Evolutionary conservation across 2,329 filamentous ascomycete genomes (phyloP).

Genomic region (Cercospora sojina): DNA sequence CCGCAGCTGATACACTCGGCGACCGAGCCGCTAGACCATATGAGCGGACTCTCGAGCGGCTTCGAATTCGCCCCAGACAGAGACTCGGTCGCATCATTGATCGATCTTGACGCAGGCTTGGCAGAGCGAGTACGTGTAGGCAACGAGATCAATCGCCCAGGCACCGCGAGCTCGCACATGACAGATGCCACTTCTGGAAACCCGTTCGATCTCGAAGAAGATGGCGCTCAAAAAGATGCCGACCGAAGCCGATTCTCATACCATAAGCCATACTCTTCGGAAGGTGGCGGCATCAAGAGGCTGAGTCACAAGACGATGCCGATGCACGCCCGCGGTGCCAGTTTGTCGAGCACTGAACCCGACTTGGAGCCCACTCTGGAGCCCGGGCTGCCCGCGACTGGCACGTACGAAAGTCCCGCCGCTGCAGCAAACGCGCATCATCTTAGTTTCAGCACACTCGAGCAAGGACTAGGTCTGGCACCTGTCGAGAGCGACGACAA

Average conservation of each 20-base stretch:
- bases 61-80: slow-evolving; percentile 21
- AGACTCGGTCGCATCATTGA: slow-evolving; percentile 46
- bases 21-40: slow-evolving; percentile 43
- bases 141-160: slow-evolving; percentile 44
- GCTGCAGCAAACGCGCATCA: slow-evolving; percentile 5
- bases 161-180: slow-evolving; percentile 44
- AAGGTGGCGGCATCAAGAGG: slow-evolving; percentile 33
- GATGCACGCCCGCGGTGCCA: slow-evolving; percentile 38
- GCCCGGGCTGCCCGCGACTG: slow-evolving; percentile 2
- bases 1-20: slow-evolving; percentile 44
- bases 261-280: slow-evolving; percentile 40
- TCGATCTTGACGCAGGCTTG: slow-evolving; percentile 44
- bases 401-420: background rate
- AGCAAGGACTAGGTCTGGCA: slow-evolving; percentile 14
- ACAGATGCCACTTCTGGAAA: slow-evolving; percentile 47
- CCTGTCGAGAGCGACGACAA: slow-evolving; percentile 17
- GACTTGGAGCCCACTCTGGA: slow-evolving; percentile 31
- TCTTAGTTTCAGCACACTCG: slow-evolving; percentile 19
- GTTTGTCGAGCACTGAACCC: slow-evolving; percentile 35
- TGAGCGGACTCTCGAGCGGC: slow-evolving; percentile 40
- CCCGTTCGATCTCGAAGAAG: slow-evolving; percentile 52
- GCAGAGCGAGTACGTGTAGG: slow-evolving; percentile 32
- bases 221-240: slow-evolving; percentile 31
- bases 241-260: slow-evolving; percentile 38
- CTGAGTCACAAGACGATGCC: slow-evolving; percentile 32